Evolutionary conservation across 305 asterid genomes (phyloP), one percentile per base, ranked within the genome.

Genomic region (Solanum aculeatissimum): DNA sequence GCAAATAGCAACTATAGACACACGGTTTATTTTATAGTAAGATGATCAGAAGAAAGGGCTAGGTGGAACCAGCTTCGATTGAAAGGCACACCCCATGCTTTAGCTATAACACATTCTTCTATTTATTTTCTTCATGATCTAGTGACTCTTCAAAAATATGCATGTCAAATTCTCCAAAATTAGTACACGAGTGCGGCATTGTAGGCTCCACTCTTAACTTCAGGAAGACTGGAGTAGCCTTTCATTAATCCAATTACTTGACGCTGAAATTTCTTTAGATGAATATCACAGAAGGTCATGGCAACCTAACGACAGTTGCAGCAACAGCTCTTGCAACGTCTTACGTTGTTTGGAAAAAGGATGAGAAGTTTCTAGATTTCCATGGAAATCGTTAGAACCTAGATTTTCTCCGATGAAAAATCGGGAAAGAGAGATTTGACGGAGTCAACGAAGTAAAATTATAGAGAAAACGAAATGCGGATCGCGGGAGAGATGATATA

Each of bases 241-340:
- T 93, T 95, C 65, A 95, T 84, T 63, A 97, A 84, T 88, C 94
- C 94, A 83, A 98, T 92, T 57, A 97, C 98, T 40, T 93, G 98
- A 86, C 90, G 92, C 84, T 87, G 97, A 81, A 45, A 95, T 98
- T 55, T 92, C 97, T 89, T 95, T 95, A 9, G 98, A 91, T 16
- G 99, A 95, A 89, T 83, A 94, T 96, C 83, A 93, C 97, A 10
- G 99, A 94, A 45, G 99, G 98, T 71, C 98, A 92, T 65, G 98
- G 94, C 12, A 98, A 89, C 80, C 91, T 92, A 68, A 93, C 92
- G 85, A 95, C 93, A 43, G 98, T 94, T 55, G 92, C 92, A 27
- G 91, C 98, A 87, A 97, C 97, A 77, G 96, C 99, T 89, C 93
- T 91, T 19, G 98, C 98, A 80, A 97, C 98, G 85, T 97, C 99